Base-by-base conservation (phyloP, 2,329 filamentous ascomycete genomes). In the Alternaria atra region DNA sequence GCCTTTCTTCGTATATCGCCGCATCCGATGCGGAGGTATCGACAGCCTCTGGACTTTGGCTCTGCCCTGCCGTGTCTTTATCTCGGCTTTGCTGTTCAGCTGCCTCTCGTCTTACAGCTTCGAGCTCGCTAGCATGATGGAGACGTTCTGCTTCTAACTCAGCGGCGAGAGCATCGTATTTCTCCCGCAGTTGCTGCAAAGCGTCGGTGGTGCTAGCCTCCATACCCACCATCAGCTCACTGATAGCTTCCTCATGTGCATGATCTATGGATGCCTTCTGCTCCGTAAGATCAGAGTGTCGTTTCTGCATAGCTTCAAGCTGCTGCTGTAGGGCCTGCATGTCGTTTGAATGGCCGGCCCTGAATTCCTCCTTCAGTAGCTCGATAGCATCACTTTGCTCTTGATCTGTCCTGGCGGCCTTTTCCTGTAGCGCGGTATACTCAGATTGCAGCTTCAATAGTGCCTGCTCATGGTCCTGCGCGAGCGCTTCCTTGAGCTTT, bases 181-280 rank as follows among this genome's bases (percentile, higher is more conserved):
- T 76, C 60, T 72, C 73, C 52, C 75, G 74, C 30, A 79, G 42
- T 39, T 76, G 72, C 50, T 75, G 70, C 2, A 77, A 68, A 17
- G 75, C 73, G 37, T 78, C 74, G 4, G 66, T 63, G 27, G 72
- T 71, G 47, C 72, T 75, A 10, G 71, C 65, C 54, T 77, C 73
- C 75, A 79, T 77, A 42, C 71, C 71, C 1, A 64, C 40, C 71
- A 75, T 78, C 4, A 79, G 59, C 54, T 77, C 75, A 7, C 71
- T 67, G n/a, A 79, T 77, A 12, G 75, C 75, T 20, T 73, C 71
- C 47, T 78, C 75, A 25, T 78, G 76, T 5, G 74, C 71, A 12
- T 69, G 67, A 7, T 75, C 74, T 61, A 68, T 73, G 4, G 68
- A 43, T 2, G 62, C 52, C 53, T 76, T 76, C 54, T 77, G 72